These are phyloP conservation scores for Afroboletus lepidellus DNA, from an alignment of 1,284 basidiomycete genomes.

Conservation along the genomic window DNA sequence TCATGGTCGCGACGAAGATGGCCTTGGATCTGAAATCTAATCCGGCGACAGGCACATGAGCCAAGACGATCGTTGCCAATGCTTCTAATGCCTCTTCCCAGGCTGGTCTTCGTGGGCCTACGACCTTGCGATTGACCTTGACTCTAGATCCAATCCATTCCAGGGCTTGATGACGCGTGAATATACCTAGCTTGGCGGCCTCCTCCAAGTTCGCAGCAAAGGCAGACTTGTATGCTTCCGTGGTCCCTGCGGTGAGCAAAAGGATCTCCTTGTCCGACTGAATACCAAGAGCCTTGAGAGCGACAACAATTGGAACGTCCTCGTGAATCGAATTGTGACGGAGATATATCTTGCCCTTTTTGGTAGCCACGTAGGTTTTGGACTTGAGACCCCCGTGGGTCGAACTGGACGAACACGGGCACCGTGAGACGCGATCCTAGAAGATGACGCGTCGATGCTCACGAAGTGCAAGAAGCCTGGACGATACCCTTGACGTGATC, in stretches of 20 bases:
- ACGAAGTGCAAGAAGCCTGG: conserved; percentile 97
- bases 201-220: conserved; percentile 96
- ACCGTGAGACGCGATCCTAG: conserved; percentile 9
- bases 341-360: conserved; percentile 91
- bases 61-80: conserved; percentile 94
- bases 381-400: conserved; percentile 98
- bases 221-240: conserved; percentile 84
- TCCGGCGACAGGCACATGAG: conserved; percentile 91
- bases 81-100: conserved; percentile 97
- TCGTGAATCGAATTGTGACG: conserved; percentile 99
- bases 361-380: conserved; percentile 96
- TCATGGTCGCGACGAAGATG: conserved; percentile 98
- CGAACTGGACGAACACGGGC: conserved; percentile 53
- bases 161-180: conserved; percentile 91
- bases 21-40: conserved; percentile 95
- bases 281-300: conserved; percentile 94
- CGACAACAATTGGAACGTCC: conserved; percentile 95
- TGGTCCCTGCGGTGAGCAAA: conserved; percentile 89
- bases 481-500: conserved; percentile 90
- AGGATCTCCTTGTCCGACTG: conserved; percentile 99
- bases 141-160: conserved; percentile 95
- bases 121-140: conserved; percentile 80
- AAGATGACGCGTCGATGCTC: conserved; percentile 31
- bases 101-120: conserved; percentile 80
- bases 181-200: conserved; percentile 86